phyloP scores from a whole-genome alignment of 371 early-diverging fungal genomes.

The Mucor ambiguus region DNA sequence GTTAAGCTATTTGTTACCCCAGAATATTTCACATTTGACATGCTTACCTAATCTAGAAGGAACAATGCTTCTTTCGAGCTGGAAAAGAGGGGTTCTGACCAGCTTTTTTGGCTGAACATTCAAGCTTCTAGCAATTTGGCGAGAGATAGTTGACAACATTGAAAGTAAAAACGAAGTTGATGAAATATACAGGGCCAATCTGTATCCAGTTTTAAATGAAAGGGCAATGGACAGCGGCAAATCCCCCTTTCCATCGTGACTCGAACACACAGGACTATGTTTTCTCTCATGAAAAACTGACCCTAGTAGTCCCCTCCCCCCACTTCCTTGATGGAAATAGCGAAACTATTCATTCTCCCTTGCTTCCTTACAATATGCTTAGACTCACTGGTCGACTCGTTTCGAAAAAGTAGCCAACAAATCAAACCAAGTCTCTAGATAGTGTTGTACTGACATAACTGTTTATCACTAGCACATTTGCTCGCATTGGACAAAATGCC shows the following conservation, averaged over 20 bases:
- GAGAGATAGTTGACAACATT: constrained; percentile 16
- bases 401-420: constrained; percentile 10
- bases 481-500: constrained; percentile 11
- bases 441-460: neutral
- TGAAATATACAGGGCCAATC: neutral
- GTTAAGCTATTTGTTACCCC: neutral
- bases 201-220: neutral
- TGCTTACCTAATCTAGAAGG: constrained; percentile 9
- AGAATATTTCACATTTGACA: neutral
- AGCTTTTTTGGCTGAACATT: neutral
- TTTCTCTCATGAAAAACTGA: neutral
- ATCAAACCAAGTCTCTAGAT: neutral
- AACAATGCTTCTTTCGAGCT: constrained; percentile 3
- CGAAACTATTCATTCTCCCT: neutral
- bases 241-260: neutral
- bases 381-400: constrained; percentile 11
- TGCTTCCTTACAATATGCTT: constrained; percentile 14
- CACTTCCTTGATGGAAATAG: neutral
- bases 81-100: neutral
- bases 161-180: neutral
- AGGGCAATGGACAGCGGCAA: neutral
- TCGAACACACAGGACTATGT: constrained; percentile 5
- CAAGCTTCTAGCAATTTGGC: constrained; percentile 12
- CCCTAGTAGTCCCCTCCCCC: constrained; percentile 14
- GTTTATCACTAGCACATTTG: constrained; percentile 9